These are phyloP conservation scores for Canariomyces notabilis DNA, from an alignment of 2,329 filamentous ascomycete genomes.

Conservation along the genomic window DNA sequence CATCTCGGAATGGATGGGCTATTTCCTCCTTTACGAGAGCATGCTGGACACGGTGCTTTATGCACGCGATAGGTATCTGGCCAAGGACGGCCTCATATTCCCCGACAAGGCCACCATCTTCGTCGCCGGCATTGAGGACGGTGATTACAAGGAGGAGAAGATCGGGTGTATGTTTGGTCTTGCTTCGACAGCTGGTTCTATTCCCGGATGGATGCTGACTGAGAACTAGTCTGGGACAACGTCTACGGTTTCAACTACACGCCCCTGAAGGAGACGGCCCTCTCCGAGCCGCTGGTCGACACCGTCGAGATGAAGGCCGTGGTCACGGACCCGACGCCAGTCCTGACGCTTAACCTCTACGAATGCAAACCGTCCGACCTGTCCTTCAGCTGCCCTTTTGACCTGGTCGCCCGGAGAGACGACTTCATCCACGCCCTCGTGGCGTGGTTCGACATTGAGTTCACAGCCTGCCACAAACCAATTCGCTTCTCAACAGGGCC, in stretches of 20 bases:
- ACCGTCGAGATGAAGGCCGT: constrained; percentile 97
- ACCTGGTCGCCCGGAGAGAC: constrained; percentile 70
- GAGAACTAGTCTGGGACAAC: constrained; percentile 89
- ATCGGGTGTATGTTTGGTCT: constrained; percentile 74
- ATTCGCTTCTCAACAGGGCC: constrained; percentile 95
- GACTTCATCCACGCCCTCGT: constrained; percentile 97
- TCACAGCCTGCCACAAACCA: constrained; percentile 96
- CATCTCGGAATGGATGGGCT: constrained; percentile 99
- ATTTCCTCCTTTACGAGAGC: constrained; percentile 97
- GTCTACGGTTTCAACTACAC: constrained; percentile 98
- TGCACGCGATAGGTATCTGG: constrained; percentile 87
- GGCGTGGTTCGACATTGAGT: constrained; percentile 99
- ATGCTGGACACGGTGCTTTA: constrained; percentile 99
- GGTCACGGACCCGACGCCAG: constrained; percentile 80
- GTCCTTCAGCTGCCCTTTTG: constrained; percentile 75
- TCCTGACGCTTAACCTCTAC: constrained; percentile 90
- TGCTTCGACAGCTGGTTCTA: no score
- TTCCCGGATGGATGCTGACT: constrained; percentile 24
- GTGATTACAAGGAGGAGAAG: constrained; percentile 99
- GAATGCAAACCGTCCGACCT: constrained; percentile 80
- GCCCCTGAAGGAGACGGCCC: constrained; percentile 85
- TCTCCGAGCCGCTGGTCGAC: constrained; percentile 94
- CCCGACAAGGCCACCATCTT: constrained; percentile 98
- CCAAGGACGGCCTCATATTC: constrained; percentile 87
- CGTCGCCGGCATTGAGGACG: constrained; percentile 94